Evolutionary conservation across 257 asterid genomes (phyloP).

Genomic region (Solanum arcanum): DNA sequence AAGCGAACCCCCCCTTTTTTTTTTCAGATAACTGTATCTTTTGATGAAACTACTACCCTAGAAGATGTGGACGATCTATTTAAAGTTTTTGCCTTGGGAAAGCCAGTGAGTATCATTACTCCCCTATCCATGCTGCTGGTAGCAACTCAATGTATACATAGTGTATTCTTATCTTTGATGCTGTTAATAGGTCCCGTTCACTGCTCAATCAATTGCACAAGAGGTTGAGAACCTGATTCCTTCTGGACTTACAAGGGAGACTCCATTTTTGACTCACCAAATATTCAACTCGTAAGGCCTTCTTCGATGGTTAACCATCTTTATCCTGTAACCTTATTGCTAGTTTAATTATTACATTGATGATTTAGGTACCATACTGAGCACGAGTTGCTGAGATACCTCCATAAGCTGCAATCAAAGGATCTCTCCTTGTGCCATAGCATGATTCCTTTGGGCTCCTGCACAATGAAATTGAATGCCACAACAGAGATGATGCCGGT

Average conservation of each 20-base stretch:
- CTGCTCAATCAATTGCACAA: constrained; percentile 79
- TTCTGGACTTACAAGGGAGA: constrained; percentile 73
- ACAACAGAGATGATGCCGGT: constrained; percentile 99
- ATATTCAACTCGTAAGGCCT: constrained; percentile 84
- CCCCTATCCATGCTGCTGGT: background rate
- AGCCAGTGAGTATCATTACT: constrained; percentile 50
- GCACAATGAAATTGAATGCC: constrained; percentile 95
- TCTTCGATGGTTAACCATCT: background rate
- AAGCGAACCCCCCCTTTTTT: background rate
- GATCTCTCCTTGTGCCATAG: constrained; percentile 95
- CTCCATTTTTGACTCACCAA: constrained; percentile 63
- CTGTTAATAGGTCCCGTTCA: constrained; percentile 51
- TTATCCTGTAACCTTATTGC: background rate
- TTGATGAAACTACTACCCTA: constrained; percentile 88
- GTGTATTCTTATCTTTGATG: background rate
- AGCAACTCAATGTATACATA: background rate
- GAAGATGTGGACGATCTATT: constrained; percentile 95
- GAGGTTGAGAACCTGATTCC: constrained; percentile 71
- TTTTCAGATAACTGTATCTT: constrained; percentile 69
- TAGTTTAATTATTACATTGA: constrained; percentile 4
- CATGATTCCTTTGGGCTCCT: constrained; percentile 98
- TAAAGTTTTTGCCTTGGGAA: constrained; percentile 65
- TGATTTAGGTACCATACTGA: constrained; percentile 78
- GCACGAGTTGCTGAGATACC: constrained; percentile 89
- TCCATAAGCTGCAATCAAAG: constrained; percentile 74